These are phyloP conservation scores for Geoglossum glabrum DNA, from an alignment of 495 filamentous ascomycete genomes.

Conservation along the genomic window DNA sequence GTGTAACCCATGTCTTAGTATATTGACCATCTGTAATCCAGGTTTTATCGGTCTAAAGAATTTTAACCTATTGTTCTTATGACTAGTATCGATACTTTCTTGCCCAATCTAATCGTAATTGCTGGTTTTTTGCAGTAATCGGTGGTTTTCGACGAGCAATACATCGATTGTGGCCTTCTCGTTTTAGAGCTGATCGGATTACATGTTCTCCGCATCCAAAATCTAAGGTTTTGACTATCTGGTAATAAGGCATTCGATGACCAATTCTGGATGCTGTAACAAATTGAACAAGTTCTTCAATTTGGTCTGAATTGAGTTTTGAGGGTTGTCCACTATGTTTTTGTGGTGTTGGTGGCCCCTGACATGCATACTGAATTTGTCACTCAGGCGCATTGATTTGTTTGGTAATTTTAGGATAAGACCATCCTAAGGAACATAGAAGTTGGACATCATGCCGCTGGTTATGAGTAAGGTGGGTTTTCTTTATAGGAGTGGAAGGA, in stretches of 20 bases:
- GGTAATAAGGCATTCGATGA: not conserved
- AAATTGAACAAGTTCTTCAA: not conserved
- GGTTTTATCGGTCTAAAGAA: constrained; percentile 5
- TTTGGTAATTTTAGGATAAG: not conserved
- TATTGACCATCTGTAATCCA: constrained; percentile 3
- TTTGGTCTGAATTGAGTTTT: not conserved
- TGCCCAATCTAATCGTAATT: not conserved
- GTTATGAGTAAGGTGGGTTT: no score
- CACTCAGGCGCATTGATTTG: not conserved
- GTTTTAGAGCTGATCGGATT: not conserved
- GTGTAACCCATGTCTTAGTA: constrained; percentile 8
- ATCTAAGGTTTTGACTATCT: not conserved
- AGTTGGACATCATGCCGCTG: not conserved
- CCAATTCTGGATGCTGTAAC: not conserved
- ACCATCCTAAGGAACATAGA: not conserved
- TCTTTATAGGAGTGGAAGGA: no score
- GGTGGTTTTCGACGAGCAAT: not conserved
- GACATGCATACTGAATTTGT: not conserved
- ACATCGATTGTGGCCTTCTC: not conserved
- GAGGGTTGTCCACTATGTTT: not conserved
- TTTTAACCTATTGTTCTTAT: not conserved
- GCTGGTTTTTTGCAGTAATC: not conserved
- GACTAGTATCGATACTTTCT: not conserved
- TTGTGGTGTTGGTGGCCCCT: not conserved
- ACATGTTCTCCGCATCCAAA: not conserved